Base-by-base conservation (phyloP, 2,329 filamentous ascomycete species). In the Sporothrix sp. region DNA sequence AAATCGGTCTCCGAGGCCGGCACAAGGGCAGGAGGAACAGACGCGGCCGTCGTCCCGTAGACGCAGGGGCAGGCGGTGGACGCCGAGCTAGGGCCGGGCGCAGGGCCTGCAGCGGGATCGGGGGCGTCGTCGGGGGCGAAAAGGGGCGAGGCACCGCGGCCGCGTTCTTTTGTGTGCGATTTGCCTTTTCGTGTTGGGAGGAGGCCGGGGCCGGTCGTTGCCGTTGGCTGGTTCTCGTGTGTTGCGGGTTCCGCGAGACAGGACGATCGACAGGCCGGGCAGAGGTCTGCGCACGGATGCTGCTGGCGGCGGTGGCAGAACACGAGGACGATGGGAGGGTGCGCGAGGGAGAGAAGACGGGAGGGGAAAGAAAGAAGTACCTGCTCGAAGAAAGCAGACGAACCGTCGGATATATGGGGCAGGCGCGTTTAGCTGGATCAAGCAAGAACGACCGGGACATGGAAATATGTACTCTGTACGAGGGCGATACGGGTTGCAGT, bases 361-460 rank as follows among this genome's bases (percentile, higher is more conserved):
- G 48, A 32, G 18, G 38, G 38, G 35, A 7, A 7, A 20, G 23
- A 47, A 35, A 32, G 33, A 36, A 25, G 16, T 18, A 14, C n/a
- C n/a, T n/a, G n/a, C 23, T n/a, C 28, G 40, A 45, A 10, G 32
- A 45, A 36, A 43, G 48, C 30, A 40, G 38, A 33, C 40, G 33
- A 23, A 32, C 11, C 7, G 35, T 28, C 21, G 37, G 23, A 27
- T 36, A 18, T 40, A 36, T 23, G 45, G 38, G 23, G 20, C 23
- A 21, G 27, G 43, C 35, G 30, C 45, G 30, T 40, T 35, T 43
- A 37, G 37, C 28, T 8, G 16, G 45, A 52, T 37, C n/a, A 32
- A 48, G 50, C 7, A 52, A 48, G 50, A 33, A 44, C 50, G 44
- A 43, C 37, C 37, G 20, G 32, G 45, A 30, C 16, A 48, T 37